phyloP scores from a whole-genome alignment of 257 asterid species.

The Petrea volubilis region DNA sequence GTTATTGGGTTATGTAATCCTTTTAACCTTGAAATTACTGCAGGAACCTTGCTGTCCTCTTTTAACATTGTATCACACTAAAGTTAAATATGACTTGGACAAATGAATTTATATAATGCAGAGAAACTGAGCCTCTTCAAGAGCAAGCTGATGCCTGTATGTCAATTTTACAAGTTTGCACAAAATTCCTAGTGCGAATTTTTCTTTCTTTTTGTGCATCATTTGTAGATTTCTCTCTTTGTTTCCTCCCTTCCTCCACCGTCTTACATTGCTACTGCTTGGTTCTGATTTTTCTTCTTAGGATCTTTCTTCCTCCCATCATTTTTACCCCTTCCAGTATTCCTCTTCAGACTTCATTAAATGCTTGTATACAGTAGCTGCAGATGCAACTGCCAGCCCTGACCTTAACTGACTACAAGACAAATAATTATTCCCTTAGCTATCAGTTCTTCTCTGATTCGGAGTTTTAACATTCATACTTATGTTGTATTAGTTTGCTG shows the following conservation, averaged over 20 bases:
- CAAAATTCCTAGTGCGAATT: too few species aligned
- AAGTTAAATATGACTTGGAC: too few species aligned
- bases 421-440: neutral
- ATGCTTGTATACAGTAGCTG: slow-evolving; percentile 7
- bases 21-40: neutral
- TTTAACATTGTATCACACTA: too few species aligned
- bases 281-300: neutral
- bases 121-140: too few species aligned
- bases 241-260: neutral
- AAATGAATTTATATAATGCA: too few species aligned
- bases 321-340: neutral
- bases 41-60: neutral
- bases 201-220: neutral
- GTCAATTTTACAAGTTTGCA: too few species aligned
- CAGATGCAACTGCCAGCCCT: slow-evolving; percentile 12
- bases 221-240: neutral
- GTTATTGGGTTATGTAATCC: neutral
- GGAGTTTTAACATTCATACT: slow-evolving; percentile 11
- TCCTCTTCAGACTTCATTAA: neutral
- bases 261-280: neutral
- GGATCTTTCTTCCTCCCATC: neutral
- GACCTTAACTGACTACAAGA: slow-evolving; percentile 1
- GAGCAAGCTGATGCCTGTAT: too few species aligned
- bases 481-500: slow-evolving; percentile 34
- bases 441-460: slow-evolving; percentile 1